Evolutionary conservation across 768 basidiomycete genomes (phyloP).

Genomic region (Mycena rosella): DNA sequence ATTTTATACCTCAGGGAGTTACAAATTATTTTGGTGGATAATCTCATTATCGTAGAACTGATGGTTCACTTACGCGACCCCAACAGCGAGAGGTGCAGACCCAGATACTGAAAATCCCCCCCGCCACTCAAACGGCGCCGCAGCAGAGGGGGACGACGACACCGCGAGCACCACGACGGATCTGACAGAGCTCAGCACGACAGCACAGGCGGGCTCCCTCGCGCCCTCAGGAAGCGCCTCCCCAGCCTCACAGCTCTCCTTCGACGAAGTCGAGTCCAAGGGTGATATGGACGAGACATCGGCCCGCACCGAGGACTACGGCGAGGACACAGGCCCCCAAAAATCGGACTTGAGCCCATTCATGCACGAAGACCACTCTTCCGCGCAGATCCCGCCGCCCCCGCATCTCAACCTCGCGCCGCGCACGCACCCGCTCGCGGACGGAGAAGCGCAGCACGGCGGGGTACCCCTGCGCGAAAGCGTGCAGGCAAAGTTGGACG

Average conservation of each 20-base stretch:
- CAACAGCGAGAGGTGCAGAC: neutral
- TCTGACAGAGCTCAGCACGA: slow-evolving; percentile 14
- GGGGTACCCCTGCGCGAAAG: slow-evolving; percentile 16
- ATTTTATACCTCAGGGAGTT: neutral
- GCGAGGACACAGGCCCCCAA: neutral
- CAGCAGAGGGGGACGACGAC: slow-evolving; percentile 18
- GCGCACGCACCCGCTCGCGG: slow-evolving; percentile 26
- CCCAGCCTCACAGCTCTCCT: neutral
- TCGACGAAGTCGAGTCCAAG: neutral
- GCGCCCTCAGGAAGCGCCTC: neutral
- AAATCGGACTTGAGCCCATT: neutral
- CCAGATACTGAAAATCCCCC: neutral
- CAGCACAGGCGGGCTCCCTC: slow-evolving; percentile 20
- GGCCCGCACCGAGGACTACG: neutral
- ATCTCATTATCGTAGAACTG: neutral
- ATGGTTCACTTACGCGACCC: neutral
- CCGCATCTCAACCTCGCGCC: slow-evolving; percentile 20
- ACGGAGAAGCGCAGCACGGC: neutral
- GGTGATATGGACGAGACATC: neutral
- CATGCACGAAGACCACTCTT: neutral
- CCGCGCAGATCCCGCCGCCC: neutral
- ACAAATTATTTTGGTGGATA: neutral
- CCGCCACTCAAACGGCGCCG: neutral
- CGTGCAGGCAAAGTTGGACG: slow-evolving; percentile 22
- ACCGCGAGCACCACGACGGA: slow-evolving; percentile 22